Conservation (phyloP, 371 early-diverging fungal species). For the Syncephalis fuscata region DNA sequence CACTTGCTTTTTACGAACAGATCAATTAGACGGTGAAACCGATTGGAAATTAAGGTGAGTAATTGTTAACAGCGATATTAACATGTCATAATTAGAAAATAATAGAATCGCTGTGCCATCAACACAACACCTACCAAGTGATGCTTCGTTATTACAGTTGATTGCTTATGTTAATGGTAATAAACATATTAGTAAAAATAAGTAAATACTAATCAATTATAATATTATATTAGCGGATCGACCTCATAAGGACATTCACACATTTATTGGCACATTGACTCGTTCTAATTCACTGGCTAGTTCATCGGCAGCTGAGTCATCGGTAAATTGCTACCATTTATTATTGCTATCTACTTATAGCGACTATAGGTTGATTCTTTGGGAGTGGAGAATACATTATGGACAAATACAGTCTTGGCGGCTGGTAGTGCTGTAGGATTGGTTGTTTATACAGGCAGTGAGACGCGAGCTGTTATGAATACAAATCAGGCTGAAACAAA, state of each 20-base stretch:
- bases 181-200: background rate
- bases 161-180: conserved; percentile 60
- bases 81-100: background rate
- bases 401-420: conserved; percentile 97
- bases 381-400: conserved; percentile 87
- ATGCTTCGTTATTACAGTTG: conserved; percentile 32
- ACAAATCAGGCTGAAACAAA: conserved; percentile 92
- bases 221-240: conserved; percentile 41
- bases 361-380: conserved; percentile 43
- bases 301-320: background rate
- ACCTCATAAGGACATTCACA: conserved; percentile 95
- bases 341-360: background rate
- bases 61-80: background rate
- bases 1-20: conserved; percentile 95
- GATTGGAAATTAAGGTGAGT: conserved; percentile 88
- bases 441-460: conserved; percentile 95
- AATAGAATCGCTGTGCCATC: conserved; percentile 58
- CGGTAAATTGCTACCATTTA: too few species aligned
- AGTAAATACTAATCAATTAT: background rate
- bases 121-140: conserved; percentile 48
- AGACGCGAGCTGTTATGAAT: conserved; percentile 97
- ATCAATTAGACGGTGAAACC: conserved; percentile 99
- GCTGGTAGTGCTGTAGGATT: conserved; percentile 84
- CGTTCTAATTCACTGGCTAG: conserved; percentile 1
- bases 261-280: conserved; percentile 62